Percentiles rank a stretch among this genome's conserved stretches.
Conservation (phyloP, 176 grass and related monocot genomes). For the Triticum monococcum region DNA sequence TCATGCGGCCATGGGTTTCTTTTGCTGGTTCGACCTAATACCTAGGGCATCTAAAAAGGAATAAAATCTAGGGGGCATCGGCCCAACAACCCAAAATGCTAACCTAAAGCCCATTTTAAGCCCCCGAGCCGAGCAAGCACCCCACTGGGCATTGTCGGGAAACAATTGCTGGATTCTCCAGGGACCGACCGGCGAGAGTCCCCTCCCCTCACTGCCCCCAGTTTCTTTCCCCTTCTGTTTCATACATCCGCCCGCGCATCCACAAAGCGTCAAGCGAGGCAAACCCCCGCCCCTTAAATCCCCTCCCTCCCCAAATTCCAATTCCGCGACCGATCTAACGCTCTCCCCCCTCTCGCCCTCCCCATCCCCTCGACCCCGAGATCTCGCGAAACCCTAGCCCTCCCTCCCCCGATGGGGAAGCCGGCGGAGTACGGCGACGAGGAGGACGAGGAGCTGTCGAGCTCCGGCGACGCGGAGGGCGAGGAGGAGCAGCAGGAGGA, state of each 20-base stretch:
- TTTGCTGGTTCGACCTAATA: no score
- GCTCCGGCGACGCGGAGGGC: conserved; percentile 18
- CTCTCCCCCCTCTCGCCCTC: background rate
- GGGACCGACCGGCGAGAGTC: background rate
- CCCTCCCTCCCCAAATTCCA: conserved; percentile 14
- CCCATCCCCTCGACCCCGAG: background rate
- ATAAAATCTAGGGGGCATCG: background rate
- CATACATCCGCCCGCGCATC: background rate
- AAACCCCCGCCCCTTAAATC: conserved; percentile 5
- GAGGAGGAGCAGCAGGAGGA: conserved; percentile 35
- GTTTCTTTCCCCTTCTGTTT: background rate
- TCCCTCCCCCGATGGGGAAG: conserved; percentile 30
- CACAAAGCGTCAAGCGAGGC: background rate
- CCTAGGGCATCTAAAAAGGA: no score
- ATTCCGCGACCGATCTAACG: background rate
- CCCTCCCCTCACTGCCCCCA: background rate
- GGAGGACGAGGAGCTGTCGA: conserved; percentile 18
- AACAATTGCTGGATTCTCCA: background rate
- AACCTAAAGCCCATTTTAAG: background rate
- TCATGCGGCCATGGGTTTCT: no score
- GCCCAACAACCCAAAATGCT: background rate
- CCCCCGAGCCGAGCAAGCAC: background rate
- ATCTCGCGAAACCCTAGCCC: conserved; percentile 4
- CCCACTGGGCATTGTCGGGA: background rate
- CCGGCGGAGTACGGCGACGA: conserved; percentile 34